A percentile compares a stretch with the other conserved stretches of the same genome.
phyloP scores from a whole-genome alignment of 495 filamentous ascomycete species.

The Lasiosphaeriaceae sp. region DNA sequence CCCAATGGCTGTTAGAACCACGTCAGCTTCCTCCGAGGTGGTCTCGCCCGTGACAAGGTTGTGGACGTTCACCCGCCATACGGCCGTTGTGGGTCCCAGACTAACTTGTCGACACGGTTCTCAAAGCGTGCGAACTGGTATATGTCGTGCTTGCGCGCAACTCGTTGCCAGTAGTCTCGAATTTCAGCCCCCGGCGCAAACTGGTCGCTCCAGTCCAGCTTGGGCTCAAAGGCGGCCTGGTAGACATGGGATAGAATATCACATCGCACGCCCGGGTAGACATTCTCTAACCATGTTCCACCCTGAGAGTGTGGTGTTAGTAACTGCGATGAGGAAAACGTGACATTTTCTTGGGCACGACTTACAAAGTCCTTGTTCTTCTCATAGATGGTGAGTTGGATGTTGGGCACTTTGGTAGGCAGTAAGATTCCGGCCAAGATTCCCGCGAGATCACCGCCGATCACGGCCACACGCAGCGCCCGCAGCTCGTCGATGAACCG shows the following conservation, averaged over 20 bases:
- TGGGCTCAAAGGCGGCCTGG: slow-evolving; percentile 62
- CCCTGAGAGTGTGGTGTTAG: slow-evolving; percentile 31
- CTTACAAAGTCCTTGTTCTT: slow-evolving; percentile 62
- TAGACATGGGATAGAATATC: slow-evolving; percentile 73
- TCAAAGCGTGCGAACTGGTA: slow-evolving; percentile 50
- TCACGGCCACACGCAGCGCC: slow-evolving; percentile 54
- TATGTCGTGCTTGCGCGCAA: slow-evolving; percentile 59
- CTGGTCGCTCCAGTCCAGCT: slow-evolving; percentile 61
- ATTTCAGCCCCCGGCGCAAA: slow-evolving; percentile 65
- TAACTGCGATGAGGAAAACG: too few species aligned
- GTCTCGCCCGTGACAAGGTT: slow-evolving; percentile 32
- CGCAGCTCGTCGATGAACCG: slow-evolving; percentile 56
- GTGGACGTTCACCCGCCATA: slow-evolving; percentile 47
- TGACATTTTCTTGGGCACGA: background rate
- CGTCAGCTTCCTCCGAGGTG: slow-evolving; percentile 35
- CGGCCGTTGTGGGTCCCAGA: slow-evolving; percentile 49
- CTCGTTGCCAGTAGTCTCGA: slow-evolving; percentile 57
- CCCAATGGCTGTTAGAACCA: slow-evolving; percentile 54
- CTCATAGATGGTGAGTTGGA: slow-evolving; percentile 63
- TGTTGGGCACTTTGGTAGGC: slow-evolving; percentile 51
- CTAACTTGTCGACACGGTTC: slow-evolving; percentile 47
- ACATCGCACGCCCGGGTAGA: slow-evolving; percentile 65
- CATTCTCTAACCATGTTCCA: slow-evolving; percentile 71
- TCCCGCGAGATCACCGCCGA: slow-evolving; percentile 65
- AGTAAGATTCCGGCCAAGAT: slow-evolving; percentile 59